Percentiles rank a stretch among this genome's conserved stretches.
These are phyloP conservation scores for Plasmodiophora brassicae DNA, from an alignment of 208 protist genomes.

Conservation along the genomic window DNA sequence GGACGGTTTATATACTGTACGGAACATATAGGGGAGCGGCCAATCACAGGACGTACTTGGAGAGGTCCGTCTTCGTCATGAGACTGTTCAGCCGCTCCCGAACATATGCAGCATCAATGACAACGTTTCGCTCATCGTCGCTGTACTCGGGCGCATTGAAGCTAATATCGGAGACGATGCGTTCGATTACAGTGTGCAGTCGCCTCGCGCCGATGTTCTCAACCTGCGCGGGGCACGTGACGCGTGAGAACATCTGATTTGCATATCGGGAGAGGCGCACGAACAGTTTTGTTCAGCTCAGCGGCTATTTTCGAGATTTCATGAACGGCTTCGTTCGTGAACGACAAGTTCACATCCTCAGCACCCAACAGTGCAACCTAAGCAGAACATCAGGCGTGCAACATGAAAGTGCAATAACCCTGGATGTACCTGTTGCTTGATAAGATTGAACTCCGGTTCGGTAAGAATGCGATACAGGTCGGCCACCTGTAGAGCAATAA, in stretches of 20 bases:
- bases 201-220: constrained; percentile 93
- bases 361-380: constrained; percentile 73
- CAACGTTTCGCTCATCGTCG: constrained; percentile 43
- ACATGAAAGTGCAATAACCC: constrained; percentile 16
- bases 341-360: constrained; percentile 84
- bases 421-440: constrained; percentile 73
- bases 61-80: constrained; percentile 42
- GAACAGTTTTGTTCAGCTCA: constrained; percentile 75
- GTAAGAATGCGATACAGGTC: constrained; percentile 90
- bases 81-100: constrained; percentile 46
- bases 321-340: constrained; percentile 79
- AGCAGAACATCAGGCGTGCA: neutral
- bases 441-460: constrained; percentile 87
- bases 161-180: constrained; percentile 76
- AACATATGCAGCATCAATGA: constrained; percentile 45
- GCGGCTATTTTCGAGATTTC: constrained; percentile 81
- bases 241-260: constrained; percentile 20
- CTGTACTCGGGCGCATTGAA: constrained; percentile 52
- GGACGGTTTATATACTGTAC: no score
- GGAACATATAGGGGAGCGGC: neutral
- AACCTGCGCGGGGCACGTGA: constrained; percentile 51
- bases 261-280: neutral
- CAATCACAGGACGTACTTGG: constrained; percentile 39
- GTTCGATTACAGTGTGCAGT: constrained; percentile 78
- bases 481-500: constrained; percentile 31